Conservation (phyloP, 2,329 filamentous ascomycete species). For the Penicillium hordei region DNA sequence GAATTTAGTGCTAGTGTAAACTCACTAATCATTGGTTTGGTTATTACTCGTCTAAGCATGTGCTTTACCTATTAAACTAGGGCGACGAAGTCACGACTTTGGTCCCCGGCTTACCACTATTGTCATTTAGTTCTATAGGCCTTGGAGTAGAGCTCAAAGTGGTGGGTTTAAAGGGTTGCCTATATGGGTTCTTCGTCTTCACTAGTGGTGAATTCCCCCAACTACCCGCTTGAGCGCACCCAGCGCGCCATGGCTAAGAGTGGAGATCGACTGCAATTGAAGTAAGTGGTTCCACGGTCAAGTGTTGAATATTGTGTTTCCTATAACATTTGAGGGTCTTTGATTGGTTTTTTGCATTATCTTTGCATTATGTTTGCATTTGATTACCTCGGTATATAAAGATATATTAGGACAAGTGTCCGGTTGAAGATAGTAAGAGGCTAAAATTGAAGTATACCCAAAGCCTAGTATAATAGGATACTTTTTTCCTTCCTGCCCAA, state of each 20-base stretch:
- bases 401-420: background rate
- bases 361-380: background rate
- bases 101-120: slow-evolving; percentile 49
- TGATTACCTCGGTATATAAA: background rate
- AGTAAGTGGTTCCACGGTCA: background rate
- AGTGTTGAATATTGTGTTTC: background rate
- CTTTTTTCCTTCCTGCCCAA: background rate
- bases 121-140: slow-evolving; percentile 50
- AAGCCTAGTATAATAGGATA: background rate
- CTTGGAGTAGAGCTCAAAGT: slow-evolving; percentile 41
- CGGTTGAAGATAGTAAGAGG: background rate
- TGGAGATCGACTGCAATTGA: slow-evolving; percentile 30
- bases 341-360: background rate
- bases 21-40: slow-evolving; percentile 50
- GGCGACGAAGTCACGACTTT: slow-evolving; percentile 49
- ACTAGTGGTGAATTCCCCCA: slow-evolving; percentile 53
- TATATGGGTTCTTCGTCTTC: slow-evolving; percentile 55
- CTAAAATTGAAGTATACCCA: background rate
- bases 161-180: slow-evolving; percentile 48
- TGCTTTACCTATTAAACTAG: slow-evolving; percentile 51
- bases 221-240: slow-evolving; percentile 49
- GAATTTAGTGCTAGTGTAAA: slow-evolving; percentile 54
- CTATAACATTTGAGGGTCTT: background rate
- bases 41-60: slow-evolving; percentile 36
- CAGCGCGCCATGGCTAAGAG: slow-evolving; percentile 49